Conservation (phyloP, 2,329 filamentous ascomycete species). For the Fusarium hainanense region DNA sequence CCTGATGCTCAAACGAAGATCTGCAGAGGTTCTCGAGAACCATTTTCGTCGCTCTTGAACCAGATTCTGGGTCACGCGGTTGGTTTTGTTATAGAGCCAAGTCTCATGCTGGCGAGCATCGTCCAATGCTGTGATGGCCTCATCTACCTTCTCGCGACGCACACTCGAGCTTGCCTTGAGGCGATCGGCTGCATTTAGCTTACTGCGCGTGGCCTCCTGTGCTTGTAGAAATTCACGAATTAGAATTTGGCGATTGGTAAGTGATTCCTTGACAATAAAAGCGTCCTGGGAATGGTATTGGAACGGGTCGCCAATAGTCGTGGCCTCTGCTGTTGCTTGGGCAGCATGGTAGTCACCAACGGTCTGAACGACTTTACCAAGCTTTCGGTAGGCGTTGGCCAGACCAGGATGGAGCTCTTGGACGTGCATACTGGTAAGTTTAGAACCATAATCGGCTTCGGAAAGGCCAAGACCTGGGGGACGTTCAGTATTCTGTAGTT, state of each 20-base stretch:
- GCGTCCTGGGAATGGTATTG: constrained; percentile 96
- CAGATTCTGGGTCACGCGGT: constrained; percentile 88
- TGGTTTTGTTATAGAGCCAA: constrained; percentile 85
- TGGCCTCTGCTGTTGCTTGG: constrained; percentile 95
- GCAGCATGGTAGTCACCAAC: constrained; percentile 96
- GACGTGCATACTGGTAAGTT: constrained; percentile 84
- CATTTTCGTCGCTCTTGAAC: constrained; percentile 89
- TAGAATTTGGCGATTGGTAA: constrained; percentile 97
- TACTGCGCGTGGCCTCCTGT: constrained; percentile 84
- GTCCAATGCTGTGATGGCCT: constrained; percentile 90
- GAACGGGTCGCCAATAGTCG: constrained; percentile 91
- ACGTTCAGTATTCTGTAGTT: constrained; percentile 35
- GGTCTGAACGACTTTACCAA: constrained; percentile 92
- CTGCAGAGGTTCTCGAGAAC: constrained; percentile 87
- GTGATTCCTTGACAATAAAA: constrained; percentile 97
- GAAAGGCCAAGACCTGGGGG: constrained; percentile 84
- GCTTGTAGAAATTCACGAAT: constrained; percentile 93
- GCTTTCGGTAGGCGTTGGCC: constrained; percentile 90
- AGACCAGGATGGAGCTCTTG: constrained; percentile 93
- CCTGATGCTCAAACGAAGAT: constrained; percentile 83
- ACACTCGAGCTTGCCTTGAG: constrained; percentile 89
- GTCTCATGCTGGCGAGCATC: constrained; percentile 86
- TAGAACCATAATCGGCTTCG: constrained; percentile 93
- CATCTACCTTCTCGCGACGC: constrained; percentile 94
- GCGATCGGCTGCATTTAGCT: constrained; percentile 86